These are phyloP conservation scores for Actinomortierella wolfii DNA, from an alignment of 371 early-diverging fungal genomes.

Conservation along the genomic window DNA sequence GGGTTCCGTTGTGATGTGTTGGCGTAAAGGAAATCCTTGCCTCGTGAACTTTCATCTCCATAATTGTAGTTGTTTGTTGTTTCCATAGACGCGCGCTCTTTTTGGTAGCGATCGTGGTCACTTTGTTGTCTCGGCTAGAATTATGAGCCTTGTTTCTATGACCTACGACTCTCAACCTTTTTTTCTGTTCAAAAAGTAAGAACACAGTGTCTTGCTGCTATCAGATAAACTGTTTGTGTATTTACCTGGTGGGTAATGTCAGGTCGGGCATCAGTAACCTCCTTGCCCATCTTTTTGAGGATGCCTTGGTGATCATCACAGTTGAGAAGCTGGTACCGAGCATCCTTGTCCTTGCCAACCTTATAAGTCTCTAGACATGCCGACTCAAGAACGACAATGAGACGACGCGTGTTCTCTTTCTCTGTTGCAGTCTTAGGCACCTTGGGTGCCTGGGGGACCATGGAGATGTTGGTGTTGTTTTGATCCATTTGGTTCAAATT, in stretches of 20 bases:
- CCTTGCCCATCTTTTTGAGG: slow-evolving; percentile 82
- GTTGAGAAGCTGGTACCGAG: slow-evolving; percentile 91
- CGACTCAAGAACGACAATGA: slow-evolving; percentile 92
- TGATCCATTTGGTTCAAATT: background rate
- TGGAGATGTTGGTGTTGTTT: slow-evolving; percentile 53
- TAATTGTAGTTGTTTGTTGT: too few species aligned
- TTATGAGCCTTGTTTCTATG: too few species aligned
- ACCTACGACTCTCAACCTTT: too few species aligned
- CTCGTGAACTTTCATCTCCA: too few species aligned
- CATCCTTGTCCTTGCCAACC: slow-evolving; percentile 89
- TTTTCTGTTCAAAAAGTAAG: too few species aligned
- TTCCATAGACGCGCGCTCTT: too few species aligned
- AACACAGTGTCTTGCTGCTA: too few species aligned
- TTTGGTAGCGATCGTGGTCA: too few species aligned
- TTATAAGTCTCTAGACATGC: slow-evolving; percentile 95
- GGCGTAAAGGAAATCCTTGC: too few species aligned
- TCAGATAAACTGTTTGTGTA: too few species aligned
- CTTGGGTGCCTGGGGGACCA: slow-evolving; percentile 80
- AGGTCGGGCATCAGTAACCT: slow-evolving; percentile 88
- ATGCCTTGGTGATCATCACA: slow-evolving; percentile 95
- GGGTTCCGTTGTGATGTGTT: too few species aligned
- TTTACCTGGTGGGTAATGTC: slow-evolving; percentile 96
- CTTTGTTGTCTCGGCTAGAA: too few species aligned
- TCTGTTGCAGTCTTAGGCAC: slow-evolving; percentile 77
- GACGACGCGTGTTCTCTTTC: slow-evolving; percentile 79